phyloP scores from a whole-genome alignment of 2,329 filamentous ascomycete genomes.

The Fonsecaea pedrosoi region DNA sequence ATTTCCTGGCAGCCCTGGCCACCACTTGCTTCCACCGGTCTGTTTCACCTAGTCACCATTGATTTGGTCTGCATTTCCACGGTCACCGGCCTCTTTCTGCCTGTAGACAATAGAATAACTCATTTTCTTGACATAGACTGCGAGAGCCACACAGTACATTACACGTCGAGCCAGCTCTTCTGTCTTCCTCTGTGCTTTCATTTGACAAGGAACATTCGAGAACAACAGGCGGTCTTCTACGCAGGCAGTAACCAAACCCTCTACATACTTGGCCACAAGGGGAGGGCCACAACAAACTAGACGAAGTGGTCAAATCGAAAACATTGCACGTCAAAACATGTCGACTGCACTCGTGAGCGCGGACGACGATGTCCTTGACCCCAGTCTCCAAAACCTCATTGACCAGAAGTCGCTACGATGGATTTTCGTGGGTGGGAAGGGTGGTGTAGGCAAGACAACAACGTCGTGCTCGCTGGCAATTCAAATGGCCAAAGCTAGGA shows the following conservation, averaged over 20 bases:
- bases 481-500: constrained; percentile 92
- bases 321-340: constrained; percentile 26
- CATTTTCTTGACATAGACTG: not conserved
- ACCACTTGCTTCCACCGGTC: not conserved
- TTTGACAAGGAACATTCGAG: not conserved
- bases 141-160: not conserved
- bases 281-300: not conserved
- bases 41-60: not conserved
- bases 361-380: constrained; percentile 80
- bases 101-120: constrained; percentile 2
- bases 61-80: not conserved
- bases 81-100: not conserved
- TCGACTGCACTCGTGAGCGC: constrained; percentile 52
- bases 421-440: constrained; percentile 99
- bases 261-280: not conserved
- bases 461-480: constrained; percentile 98
- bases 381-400: constrained; percentile 90
- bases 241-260: not conserved
- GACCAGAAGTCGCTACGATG: constrained; percentile 95
- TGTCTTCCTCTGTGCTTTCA: not conserved
- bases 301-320: not conserved
- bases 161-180: not conserved
- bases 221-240: not conserved
- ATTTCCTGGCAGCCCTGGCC: constrained; percentile 5
- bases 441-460: constrained; percentile 98